phyloP scores from a whole-genome alignment of 129 eudicot genomes.

The Lactuca saligna region DNA sequence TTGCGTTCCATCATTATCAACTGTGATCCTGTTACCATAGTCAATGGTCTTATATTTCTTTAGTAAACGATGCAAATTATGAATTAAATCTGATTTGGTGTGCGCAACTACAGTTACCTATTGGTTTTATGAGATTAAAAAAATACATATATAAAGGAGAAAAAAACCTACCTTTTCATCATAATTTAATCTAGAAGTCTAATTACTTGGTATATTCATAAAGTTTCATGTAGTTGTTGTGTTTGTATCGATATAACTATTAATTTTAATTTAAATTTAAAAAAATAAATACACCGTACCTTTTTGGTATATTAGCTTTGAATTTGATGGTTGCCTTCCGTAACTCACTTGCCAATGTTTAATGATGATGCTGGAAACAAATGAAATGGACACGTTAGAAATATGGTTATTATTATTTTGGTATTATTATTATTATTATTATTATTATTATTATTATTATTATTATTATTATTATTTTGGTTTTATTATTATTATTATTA shows the following conservation, averaged over 20 bases:
- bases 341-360: too few species aligned
- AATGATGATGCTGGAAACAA: too few species aligned
- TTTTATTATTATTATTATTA: too few species aligned
- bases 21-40: conserved; percentile 11
- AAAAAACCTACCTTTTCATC: not conserved
- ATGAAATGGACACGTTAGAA: too few species aligned
- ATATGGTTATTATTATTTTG: too few species aligned
- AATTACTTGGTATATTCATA: not conserved
- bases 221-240: too few species aligned
- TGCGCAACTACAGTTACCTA: conserved; percentile 31
- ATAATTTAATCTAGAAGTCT: not conserved
- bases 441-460: too few species aligned
- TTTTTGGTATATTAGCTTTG: too few species aligned
- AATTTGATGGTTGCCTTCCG: too few species aligned
- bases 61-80: conserved; percentile 9
- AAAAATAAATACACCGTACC: too few species aligned
- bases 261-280: not conserved
- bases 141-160: not conserved
- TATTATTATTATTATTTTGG: too few species aligned
- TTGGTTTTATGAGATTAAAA: not conserved
- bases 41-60: conserved; percentile 8
- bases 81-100: conserved; percentile 27
- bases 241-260: not conserved
- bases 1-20: not conserved
- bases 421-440: too few species aligned